Evolutionary conservation across 2,329 filamentous ascomycete genomes (phyloP).

Genomic region (Xylaria sp.): DNA sequence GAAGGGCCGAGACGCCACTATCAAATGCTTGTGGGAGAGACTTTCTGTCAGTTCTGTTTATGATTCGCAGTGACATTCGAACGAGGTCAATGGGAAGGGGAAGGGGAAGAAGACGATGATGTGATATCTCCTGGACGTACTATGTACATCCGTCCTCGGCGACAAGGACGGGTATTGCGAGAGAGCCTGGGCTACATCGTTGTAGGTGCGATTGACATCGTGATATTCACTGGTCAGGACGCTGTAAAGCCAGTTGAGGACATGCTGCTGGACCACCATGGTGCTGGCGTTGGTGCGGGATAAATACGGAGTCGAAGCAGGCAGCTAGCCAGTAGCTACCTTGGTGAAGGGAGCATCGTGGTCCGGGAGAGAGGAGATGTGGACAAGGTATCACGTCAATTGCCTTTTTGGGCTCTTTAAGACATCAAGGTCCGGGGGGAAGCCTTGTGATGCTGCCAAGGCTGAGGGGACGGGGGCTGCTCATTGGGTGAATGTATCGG

Average conservation of each 20-base stretch:
- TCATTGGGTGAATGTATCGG: not conserved
- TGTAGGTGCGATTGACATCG: slow-evolving; percentile 92
- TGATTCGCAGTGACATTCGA: not conserved
- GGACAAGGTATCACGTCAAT: slow-evolving; percentile 20
- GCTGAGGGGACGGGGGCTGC: slow-evolving; percentile 26
- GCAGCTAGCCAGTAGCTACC: slow-evolving; percentile 40
- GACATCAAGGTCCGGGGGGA: slow-evolving; percentile 4
- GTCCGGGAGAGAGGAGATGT: not conserved
- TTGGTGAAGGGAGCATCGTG: slow-evolving; percentile 39
- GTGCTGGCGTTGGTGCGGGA: slow-evolving; percentile 42
- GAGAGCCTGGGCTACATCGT: slow-evolving; percentile 86
- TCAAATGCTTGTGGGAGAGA: slow-evolving; percentile 75
- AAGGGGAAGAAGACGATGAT: not conserved
- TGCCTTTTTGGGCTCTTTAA: slow-evolving; percentile 6
- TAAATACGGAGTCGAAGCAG: slow-evolving; percentile 3
- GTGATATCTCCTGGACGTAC: slow-evolving; percentile 60
- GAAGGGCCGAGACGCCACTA: slow-evolving; percentile 84
- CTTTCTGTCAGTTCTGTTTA: slow-evolving; percentile 6
- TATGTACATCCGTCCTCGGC: slow-evolving; percentile 94
- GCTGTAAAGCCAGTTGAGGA: slow-evolving; percentile 95
- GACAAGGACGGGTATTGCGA: slow-evolving; percentile 82
- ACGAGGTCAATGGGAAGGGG: slow-evolving; percentile 3
- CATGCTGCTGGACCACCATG: slow-evolving; percentile 85
- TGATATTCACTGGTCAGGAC: slow-evolving; percentile 90
- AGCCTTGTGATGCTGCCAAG: slow-evolving; percentile 34